phyloP scores from a whole-genome alignment of 2,329 filamentous ascomycete species.

The Neonectria sp. region DNA sequence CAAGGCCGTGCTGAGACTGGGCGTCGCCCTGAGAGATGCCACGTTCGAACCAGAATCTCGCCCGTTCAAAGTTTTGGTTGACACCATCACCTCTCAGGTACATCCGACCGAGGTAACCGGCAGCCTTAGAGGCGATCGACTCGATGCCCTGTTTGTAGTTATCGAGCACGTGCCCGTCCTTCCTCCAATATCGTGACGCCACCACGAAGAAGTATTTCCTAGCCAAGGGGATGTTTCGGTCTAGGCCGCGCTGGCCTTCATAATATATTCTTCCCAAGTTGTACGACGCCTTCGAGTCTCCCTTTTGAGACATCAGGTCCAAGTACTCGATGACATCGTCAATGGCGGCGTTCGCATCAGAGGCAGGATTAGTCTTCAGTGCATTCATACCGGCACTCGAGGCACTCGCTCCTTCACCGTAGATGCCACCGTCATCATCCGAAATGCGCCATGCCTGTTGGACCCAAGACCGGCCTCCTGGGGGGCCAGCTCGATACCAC shows the following conservation, averaged over 20 bases:
- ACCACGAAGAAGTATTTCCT: slow-evolving; percentile 87
- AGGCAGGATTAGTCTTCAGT: slow-evolving; percentile 78
- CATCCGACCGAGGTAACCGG: slow-evolving; percentile 91
- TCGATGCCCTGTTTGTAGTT: slow-evolving; percentile 80
- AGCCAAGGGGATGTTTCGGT: slow-evolving; percentile 80
- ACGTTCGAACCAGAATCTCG: slow-evolving; percentile 86
- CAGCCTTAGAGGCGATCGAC: slow-evolving; percentile 85
- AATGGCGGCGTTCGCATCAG: slow-evolving; percentile 87
- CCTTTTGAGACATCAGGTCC: slow-evolving; percentile 90
- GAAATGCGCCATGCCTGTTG: slow-evolving; percentile 88
- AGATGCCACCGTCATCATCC: slow-evolving; percentile 92
- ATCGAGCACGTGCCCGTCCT: slow-evolving; percentile 81
- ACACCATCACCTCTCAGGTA: slow-evolving; percentile 90
- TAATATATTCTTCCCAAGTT: slow-evolving; percentile 90
- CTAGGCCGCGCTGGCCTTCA: slow-evolving; percentile 84
- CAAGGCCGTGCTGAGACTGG: slow-evolving; percentile 87
- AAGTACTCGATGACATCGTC: slow-evolving; percentile 97
- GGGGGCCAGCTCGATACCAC: slow-evolving; percentile 91
- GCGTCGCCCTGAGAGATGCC: slow-evolving; percentile 83
- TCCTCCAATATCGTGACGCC: slow-evolving; percentile 84
- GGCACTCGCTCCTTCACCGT: slow-evolving; percentile 94
- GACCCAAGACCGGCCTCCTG: slow-evolving; percentile 85
- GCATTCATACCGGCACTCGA: slow-evolving; percentile 90
- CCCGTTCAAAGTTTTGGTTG: slow-evolving; percentile 82
- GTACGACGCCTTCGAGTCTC: slow-evolving; percentile 89